A percentile compares a stretch with the other conserved stretches of the same genome.
Conservation (phyloP, 352 stramenopile species). For the Globisporangium yorkense region DNA sequence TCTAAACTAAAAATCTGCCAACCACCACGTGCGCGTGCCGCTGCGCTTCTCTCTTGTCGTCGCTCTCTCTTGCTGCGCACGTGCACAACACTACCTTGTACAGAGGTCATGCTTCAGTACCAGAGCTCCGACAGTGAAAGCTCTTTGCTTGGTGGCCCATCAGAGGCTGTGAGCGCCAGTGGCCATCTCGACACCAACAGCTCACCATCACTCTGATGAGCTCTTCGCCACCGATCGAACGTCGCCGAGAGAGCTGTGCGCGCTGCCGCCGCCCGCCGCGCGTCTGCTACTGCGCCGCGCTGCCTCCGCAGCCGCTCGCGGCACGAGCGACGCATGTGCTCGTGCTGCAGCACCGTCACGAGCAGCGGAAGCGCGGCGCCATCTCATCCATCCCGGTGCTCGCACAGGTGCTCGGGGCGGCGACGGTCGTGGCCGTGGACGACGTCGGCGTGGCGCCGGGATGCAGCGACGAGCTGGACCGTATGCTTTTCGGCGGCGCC, state of each 20-base stretch:
- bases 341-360: slow-evolving; percentile 56
- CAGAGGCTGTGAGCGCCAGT: not conserved
- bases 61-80: too few species aligned
- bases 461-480: slow-evolving; percentile 22
- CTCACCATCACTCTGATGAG: not conserved
- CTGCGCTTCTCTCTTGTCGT: not conserved
- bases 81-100: too few species aligned
- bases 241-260: slow-evolving; percentile 27
- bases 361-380: slow-evolving; percentile 41
- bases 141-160: not conserved
- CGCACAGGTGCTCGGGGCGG: slow-evolving; percentile 36
- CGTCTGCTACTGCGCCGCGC: slow-evolving; percentile 53
- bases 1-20: slow-evolving; percentile 13
- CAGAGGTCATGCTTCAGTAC: too few species aligned
- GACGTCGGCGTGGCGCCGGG: slow-evolving; percentile 18
- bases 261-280: slow-evolving; percentile 36
- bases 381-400: slow-evolving; percentile 71
- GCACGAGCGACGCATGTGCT: slow-evolving; percentile 38
- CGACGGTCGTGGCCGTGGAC: slow-evolving; percentile 36
- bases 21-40: not conserved
- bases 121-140: not conserved
- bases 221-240: not conserved
- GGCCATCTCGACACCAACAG: not conserved
- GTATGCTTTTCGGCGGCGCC: slow-evolving; percentile 20
- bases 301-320: slow-evolving; percentile 22